A percentile compares a stretch with the other conserved stretches of the same genome.
These are phyloP conservation scores for Selenicereus undatus DNA, from an alignment of 148 eudicot species.

Conservation along the genomic window DNA sequence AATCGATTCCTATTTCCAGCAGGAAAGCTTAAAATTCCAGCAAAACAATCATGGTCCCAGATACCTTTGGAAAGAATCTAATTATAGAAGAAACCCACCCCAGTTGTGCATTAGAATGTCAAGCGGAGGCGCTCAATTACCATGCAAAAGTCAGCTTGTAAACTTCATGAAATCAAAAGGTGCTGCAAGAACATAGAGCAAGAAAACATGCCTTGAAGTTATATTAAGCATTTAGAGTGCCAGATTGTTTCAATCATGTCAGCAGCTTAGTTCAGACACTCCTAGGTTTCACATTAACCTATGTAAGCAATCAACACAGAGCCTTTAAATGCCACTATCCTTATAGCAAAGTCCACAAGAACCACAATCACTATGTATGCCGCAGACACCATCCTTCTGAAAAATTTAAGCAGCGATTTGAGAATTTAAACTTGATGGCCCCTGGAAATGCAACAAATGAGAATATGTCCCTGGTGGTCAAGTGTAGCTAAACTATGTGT, in stretches of 20 bases:
- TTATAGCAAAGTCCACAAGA: neutral
- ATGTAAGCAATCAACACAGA: too few relatives aligned
- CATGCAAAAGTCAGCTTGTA: neutral
- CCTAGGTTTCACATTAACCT: too few relatives aligned
- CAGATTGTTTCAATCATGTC: too few relatives aligned
- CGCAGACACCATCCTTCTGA: too few relatives aligned
- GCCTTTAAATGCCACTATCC: too few relatives aligned
- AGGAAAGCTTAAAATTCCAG: neutral
- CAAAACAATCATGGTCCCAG: constrained; percentile 3
- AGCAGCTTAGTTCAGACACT: too few relatives aligned
- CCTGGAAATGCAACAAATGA: neutral
- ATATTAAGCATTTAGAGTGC: too few relatives aligned
- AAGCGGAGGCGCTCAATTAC: neutral
- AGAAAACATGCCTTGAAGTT: too few relatives aligned
- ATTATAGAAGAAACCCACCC: neutral
- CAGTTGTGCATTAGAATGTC: neutral
- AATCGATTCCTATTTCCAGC: neutral
- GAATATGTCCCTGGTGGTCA: neutral
- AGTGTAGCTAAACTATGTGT: neutral
- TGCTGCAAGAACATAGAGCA: neutral
- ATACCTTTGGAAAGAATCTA: neutral
- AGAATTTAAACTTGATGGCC: neutral
- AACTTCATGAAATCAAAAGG: neutral
- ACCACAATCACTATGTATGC: neutral
- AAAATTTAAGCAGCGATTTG: neutral